Conservation (phyloP, 495 filamentous ascomycete genomes). For the Cairneyella variabilis region DNA sequence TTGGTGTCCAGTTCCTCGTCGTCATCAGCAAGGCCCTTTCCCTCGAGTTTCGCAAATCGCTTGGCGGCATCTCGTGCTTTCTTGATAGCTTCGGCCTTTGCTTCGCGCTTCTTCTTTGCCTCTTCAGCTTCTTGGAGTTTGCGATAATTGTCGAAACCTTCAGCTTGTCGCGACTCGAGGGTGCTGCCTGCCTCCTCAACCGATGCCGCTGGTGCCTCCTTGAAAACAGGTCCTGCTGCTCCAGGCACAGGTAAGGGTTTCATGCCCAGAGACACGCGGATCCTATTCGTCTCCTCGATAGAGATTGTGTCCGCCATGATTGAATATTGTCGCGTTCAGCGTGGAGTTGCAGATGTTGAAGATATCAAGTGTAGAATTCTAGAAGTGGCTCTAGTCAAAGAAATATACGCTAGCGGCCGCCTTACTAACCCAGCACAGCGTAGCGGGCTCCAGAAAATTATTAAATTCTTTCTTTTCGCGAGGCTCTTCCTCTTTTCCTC, state of each 20-base stretch:
- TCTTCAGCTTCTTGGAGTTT: conserved; percentile 49
- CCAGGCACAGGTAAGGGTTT: conserved; percentile 85
- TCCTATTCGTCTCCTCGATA: conserved; percentile 92
- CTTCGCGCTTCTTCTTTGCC: conserved; percentile 74
- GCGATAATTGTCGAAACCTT: conserved; percentile 60
- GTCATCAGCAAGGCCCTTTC: conserved; percentile 73
- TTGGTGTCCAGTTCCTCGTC: conserved; percentile 73
- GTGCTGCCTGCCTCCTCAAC: conserved; percentile 69
- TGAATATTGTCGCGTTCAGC: not conserved
- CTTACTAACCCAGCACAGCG: too few relatives aligned
- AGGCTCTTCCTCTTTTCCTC: conserved; percentile 36
- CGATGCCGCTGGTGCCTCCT: conserved; percentile 43
- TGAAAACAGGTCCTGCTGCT: conserved; percentile 55
- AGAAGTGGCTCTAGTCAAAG: not conserved
- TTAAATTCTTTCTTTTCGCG: conserved; percentile 13
- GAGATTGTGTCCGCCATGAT: conserved; percentile 76
- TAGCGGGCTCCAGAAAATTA: too few relatives aligned
- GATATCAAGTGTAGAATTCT: not conserved
- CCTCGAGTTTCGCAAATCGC: conserved; percentile 68
- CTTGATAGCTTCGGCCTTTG: conserved; percentile 74
- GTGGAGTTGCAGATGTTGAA: not conserved
- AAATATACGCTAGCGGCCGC: conserved; percentile 7
- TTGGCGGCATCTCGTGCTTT: conserved; percentile 81
- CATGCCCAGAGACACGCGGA: conserved; percentile 84
- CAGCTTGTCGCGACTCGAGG: conserved; percentile 73